phyloP scores from a whole-genome alignment of 225 moss, liverwort and hornwort genomes.

The Bryum argenteum region DNA sequence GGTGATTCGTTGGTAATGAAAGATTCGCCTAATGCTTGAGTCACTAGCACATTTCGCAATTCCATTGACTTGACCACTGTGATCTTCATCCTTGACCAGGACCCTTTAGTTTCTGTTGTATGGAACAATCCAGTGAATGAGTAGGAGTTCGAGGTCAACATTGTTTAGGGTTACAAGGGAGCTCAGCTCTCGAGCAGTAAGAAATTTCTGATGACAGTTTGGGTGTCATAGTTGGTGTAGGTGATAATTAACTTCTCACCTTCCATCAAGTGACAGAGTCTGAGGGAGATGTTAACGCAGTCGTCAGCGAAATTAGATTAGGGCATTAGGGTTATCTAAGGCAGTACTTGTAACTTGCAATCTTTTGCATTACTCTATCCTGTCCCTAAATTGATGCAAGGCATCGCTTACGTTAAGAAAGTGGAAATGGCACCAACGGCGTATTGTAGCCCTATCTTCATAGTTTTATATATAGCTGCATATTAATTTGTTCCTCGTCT shows the following conservation, averaged over 20 bases:
- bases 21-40: not conserved
- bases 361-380: not conserved
- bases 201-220: not conserved
- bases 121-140: not conserved
- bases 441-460: conserved; percentile 5
- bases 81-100: not conserved
- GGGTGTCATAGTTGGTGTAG: not conserved
- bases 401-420: too few species aligned
- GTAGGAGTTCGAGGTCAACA: not conserved
- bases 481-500: conserved; percentile 1
- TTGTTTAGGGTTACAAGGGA: conserved; percentile 18
- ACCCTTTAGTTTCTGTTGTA: not conserved
- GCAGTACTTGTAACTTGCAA: not conserved
- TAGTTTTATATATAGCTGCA: not conserved
- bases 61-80: not conserved
- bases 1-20: not conserved
- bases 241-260: not conserved
- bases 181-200: conserved; percentile 1
- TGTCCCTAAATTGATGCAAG: too few species aligned
- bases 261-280: not conserved
- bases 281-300: not conserved
- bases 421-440: not conserved
- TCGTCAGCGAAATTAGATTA: conserved; percentile 1
- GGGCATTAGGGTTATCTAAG: not conserved
- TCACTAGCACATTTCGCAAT: not conserved